Percentiles rank a stretch among this genome's conserved stretches.
Conservation (phyloP, 1,284 basidiomycete genomes). For the Ceratobasidium sp. region DNA sequence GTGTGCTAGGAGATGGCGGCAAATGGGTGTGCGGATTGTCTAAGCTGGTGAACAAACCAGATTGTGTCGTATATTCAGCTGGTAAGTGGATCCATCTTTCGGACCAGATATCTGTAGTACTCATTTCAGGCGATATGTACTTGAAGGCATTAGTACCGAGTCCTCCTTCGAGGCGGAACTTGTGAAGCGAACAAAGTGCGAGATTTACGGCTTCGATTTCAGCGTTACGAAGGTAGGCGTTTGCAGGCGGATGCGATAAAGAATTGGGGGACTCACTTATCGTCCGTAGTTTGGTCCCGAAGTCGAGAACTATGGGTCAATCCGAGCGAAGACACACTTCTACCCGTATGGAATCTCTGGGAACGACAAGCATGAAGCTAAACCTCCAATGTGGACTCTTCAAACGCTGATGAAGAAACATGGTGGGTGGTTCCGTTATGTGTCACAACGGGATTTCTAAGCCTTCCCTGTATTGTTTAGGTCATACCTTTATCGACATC, state of each 20-base stretch:
- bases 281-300: conserved; percentile 67
- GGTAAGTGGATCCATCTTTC: conserved; percentile 42
- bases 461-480: conserved; percentile 40
- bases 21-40: conserved; percentile 52
- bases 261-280: no score
- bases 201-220: conserved; percentile 77
- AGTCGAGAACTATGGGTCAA: conserved; percentile 56
- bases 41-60: conserved; percentile 47
- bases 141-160: conserved; percentile 51
- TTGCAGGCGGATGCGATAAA: not conserved
- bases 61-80: conserved; percentile 51
- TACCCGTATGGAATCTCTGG: conserved; percentile 62
- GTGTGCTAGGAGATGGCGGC: conserved; percentile 50
- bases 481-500: conserved; percentile 61
- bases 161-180: conserved; percentile 56
- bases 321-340: conserved; percentile 61
- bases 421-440: conserved; percentile 52
- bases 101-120: not conserved
- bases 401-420: conserved; percentile 65
- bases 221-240: conserved; percentile 63
- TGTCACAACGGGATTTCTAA: conserved; percentile 54
- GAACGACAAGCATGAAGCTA: conserved; percentile 56
- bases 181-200: conserved; percentile 68
- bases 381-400: conserved; percentile 63
- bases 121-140: no score